These are phyloP conservation scores for Flammula alnicola DNA, from an alignment of 1,284 basidiomycete genomes.

Conservation along the genomic window DNA sequence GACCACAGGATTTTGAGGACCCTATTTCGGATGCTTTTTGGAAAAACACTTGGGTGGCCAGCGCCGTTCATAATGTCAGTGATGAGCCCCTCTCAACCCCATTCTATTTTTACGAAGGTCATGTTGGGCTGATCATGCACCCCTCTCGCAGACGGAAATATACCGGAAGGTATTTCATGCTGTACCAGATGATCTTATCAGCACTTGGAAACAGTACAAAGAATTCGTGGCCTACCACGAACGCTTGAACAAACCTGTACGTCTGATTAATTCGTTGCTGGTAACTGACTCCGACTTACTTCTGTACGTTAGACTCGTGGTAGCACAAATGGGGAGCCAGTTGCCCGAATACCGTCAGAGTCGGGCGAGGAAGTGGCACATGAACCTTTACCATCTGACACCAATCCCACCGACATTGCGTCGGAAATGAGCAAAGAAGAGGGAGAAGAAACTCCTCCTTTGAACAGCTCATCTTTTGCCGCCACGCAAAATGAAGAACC, in stretches of 20 bases:
- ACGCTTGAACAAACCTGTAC: constrained; percentile 69
- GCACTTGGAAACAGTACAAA: constrained; percentile 95
- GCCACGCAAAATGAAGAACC: constrained; percentile 21
- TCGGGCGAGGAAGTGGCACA: constrained; percentile 50
- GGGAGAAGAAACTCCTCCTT: constrained; percentile 20
- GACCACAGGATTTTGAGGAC: constrained; percentile 84
- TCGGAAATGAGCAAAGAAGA: constrained; percentile 28
- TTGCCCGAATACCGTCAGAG: constrained; percentile 63
- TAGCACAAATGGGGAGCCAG: constrained; percentile 46
- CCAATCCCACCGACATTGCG: constrained; percentile 18
- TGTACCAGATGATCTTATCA: constrained; percentile 88
- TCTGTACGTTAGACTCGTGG: constrained; percentile 49
- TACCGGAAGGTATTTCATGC: constrained; percentile 93
- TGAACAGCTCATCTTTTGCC: constrained; percentile 14
- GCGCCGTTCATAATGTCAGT: constrained; percentile 83
- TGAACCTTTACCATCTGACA: constrained; percentile 22
- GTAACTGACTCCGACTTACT: constrained; percentile 9
- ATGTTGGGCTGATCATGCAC: constrained; percentile 14
- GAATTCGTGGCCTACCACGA: constrained; percentile 82
- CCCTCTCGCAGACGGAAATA: constrained; percentile 79
- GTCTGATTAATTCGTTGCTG: constrained; percentile 23
- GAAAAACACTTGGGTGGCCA: constrained; percentile 87
- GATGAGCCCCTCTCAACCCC: constrained; percentile 8
- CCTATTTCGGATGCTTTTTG: constrained; percentile 87
- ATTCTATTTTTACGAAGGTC: constrained; percentile 12